These are phyloP conservation scores for Nitzschia sp. DNA, from an alignment of 108 stramenopile species.

Conservation along the genomic window DNA sequence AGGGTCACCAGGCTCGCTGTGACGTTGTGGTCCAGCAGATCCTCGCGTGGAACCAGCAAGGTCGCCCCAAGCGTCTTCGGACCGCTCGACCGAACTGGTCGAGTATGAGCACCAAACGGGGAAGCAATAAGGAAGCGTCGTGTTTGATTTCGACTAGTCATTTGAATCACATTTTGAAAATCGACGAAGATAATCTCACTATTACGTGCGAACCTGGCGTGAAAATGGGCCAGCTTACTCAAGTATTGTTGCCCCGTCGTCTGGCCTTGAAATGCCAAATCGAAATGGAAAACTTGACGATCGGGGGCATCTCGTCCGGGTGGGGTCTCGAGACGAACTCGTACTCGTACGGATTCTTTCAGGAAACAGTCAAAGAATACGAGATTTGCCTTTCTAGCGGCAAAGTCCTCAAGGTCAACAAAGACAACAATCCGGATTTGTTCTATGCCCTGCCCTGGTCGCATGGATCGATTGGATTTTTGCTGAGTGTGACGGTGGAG, in stretches of 20 bases:
- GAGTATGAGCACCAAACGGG: constrained; percentile 8
- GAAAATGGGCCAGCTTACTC: constrained; percentile 45
- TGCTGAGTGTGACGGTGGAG: constrained; percentile 50
- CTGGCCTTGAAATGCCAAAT: constrained; percentile 50
- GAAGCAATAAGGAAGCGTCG: constrained; percentile 3
- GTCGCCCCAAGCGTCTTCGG: constrained; percentile 2
- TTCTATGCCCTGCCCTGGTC: constrained; percentile 71
- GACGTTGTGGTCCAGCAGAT: constrained; percentile 10
- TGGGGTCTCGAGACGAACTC: constrained; percentile 61
- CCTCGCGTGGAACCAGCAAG: constrained; percentile 3
- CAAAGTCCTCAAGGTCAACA: constrained; percentile 40
- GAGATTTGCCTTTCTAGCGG: constrained; percentile 50
- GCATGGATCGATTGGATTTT: constrained; percentile 63
- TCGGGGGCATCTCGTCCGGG: constrained; percentile 62
- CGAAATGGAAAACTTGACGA: constrained; percentile 69
- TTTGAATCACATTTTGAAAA: constrained; percentile 37
- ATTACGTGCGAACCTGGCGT: constrained; percentile 44
- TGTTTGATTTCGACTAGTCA: background rate
- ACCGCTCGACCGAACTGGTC: constrained; percentile 13
- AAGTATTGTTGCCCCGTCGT: constrained; percentile 36
- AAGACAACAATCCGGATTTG: constrained; percentile 51
- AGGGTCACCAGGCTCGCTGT: constrained; percentile 4
- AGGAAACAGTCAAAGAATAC: constrained; percentile 50
- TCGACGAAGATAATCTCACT: constrained; percentile 30
- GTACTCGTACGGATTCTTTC: constrained; percentile 58